phyloP scores from a whole-genome alignment of 2,329 filamentous ascomycete species.

The Hirsutella rhossiliensis region DNA sequence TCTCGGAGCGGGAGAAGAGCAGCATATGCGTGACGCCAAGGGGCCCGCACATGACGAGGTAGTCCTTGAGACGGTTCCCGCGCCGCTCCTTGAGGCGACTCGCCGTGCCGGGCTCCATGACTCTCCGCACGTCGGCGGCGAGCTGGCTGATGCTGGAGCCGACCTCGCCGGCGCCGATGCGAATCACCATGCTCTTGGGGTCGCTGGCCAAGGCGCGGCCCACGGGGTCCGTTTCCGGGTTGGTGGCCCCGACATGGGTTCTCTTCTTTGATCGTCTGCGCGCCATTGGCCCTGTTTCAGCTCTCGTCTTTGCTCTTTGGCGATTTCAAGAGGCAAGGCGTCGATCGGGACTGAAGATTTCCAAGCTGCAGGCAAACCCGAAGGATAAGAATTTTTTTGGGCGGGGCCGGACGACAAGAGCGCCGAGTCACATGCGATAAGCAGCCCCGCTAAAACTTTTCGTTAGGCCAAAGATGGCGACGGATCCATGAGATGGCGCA shows the following conservation, averaged over 20 bases:
- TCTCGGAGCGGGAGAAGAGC: slow-evolving; percentile 80
- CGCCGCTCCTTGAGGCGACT: slow-evolving; percentile 79
- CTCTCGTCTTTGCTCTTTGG: neutral
- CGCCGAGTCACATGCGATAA: slow-evolving; percentile 17
- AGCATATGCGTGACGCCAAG: slow-evolving; percentile 87
- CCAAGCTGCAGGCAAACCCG: neutral
- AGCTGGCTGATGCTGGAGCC: slow-evolving; percentile 85
- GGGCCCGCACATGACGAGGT: slow-evolving; percentile 88
- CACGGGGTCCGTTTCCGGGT: slow-evolving; percentile 42
- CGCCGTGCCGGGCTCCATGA: slow-evolving; percentile 95
- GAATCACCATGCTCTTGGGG: slow-evolving; percentile 97
- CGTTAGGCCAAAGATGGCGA: slow-evolving; percentile 1
- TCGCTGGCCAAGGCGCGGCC: slow-evolving; percentile 53
- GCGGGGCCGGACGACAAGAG: slow-evolving; percentile 20
- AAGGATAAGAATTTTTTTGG: slow-evolving; percentile 26
- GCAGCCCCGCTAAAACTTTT: slow-evolving; percentile 21
- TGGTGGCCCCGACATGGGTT: slow-evolving; percentile 62
- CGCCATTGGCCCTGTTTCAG: slow-evolving; percentile 49
- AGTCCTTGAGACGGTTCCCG: slow-evolving; percentile 81
- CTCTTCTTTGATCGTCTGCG: slow-evolving; percentile 76
- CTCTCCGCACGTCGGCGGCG: slow-evolving; percentile 76
- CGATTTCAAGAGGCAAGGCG: slow-evolving; percentile 1
- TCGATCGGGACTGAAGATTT: slow-evolving; percentile 1
- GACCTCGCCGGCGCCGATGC: slow-evolving; percentile 87
- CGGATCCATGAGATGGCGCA: too few relatives aligned